Percentiles rank a stretch among this genome's conserved stretches.
Evolutionary conservation across 1,139 yeast genomes (phyloP).

Genomic region (Pichia sp.): DNA sequence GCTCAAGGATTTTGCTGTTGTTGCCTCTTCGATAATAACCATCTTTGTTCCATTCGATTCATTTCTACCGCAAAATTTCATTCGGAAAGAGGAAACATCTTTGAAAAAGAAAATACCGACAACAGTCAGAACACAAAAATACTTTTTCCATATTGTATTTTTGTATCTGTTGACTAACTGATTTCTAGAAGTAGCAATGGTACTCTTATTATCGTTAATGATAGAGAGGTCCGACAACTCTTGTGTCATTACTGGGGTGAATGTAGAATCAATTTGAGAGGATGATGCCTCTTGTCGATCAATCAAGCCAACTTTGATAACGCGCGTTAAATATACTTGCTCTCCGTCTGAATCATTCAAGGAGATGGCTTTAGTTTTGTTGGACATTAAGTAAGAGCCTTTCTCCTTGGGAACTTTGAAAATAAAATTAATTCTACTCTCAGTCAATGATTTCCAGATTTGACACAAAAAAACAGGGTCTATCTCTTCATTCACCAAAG

Average conservation of each 20-base stretch:
- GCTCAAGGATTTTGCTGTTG: neutral
- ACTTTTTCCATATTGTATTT: conserved; percentile 38
- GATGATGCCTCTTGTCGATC: conserved; percentile 30
- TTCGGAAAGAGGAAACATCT: conserved; percentile 30
- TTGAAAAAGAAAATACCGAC: conserved; percentile 44
- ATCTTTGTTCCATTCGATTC: conserved; percentile 19
- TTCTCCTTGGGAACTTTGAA: conserved; percentile 26
- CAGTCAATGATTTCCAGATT: conserved; percentile 20
- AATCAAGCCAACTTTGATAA: conserved; percentile 32
- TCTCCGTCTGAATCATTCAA: conserved; percentile 19
- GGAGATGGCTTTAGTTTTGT: conserved; percentile 18
- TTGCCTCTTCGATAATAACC: conserved; percentile 28
- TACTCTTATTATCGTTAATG: neutral
- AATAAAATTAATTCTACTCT: conserved; percentile 22
- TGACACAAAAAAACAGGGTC: conserved; percentile 17
- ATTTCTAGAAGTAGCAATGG: neutral
- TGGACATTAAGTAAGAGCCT: conserved; percentile 24
- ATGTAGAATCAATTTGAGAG: conserved; percentile 15
- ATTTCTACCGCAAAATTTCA: conserved; percentile 22
- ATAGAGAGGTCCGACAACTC: conserved; percentile 8
- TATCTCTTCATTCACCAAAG: conserved; percentile 16
- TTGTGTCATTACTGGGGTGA: conserved; percentile 8
- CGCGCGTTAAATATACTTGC: conserved; percentile 28
- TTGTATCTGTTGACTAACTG: neutral
- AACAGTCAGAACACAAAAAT: conserved; percentile 42